phyloP scores from a whole-genome alignment of 805 yeast species.

The Brettanomyces naardenensis region DNA sequence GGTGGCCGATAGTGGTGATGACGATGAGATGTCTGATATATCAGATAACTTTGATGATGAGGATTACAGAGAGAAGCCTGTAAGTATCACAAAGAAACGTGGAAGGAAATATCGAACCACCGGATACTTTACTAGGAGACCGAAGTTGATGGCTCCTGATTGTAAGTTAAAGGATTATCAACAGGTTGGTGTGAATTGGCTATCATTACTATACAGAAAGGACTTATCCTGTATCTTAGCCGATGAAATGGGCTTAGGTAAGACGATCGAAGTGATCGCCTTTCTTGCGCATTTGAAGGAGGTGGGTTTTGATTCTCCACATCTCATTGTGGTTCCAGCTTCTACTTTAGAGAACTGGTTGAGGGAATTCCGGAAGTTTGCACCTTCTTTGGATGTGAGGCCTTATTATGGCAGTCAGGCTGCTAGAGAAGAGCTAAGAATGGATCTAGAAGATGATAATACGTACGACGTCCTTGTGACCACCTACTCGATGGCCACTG shows the following conservation, averaged over 20 bases:
- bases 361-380: conserved; percentile 84
- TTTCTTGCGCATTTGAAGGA: conserved; percentile 82
- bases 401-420: conserved; percentile 88
- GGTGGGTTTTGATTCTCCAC: conserved; percentile 59
- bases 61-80: conserved; percentile 1
- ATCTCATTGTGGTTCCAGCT: conserved; percentile 90
- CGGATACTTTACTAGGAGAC: conserved; percentile 61
- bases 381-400: conserved; percentile 74
- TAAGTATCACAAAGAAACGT: not conserved
- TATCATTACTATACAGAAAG: conserved; percentile 67
- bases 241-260: conserved; percentile 98
- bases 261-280: conserved; percentile 92
- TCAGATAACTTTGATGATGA: conserved; percentile 24
- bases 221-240: conserved; percentile 88
- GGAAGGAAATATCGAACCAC: conserved; percentile 8
- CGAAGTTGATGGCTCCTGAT: conserved; percentile 53
- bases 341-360: conserved; percentile 97
- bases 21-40: conserved; percentile 20
- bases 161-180: conserved; percentile 80
- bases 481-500: conserved; percentile 87
- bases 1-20: conserved; percentile 31
- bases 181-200: conserved; percentile 96
- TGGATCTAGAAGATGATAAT: conserved; percentile 47
- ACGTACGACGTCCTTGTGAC: conserved; percentile 86
- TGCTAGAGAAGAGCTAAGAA: conserved; percentile 81